Evolutionary conservation across 1,284 basidiomycete species (phyloP).

Genomic region (Trametes hirsuta): DNA sequence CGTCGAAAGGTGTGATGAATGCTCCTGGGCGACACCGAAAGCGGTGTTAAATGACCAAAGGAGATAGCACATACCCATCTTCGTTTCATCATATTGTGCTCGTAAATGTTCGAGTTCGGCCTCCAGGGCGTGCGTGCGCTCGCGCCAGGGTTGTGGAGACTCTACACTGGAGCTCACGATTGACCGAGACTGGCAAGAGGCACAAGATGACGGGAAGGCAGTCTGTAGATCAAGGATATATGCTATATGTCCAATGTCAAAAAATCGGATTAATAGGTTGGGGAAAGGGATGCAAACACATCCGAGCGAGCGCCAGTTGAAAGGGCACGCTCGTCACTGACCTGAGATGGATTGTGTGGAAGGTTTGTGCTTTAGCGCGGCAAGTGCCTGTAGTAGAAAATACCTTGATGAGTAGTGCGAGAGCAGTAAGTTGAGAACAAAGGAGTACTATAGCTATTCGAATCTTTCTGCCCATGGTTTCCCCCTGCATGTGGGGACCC

Average conservation of each 20-base stretch:
- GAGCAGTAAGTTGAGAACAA: not conserved
- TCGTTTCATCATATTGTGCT: slow-evolving; percentile 44
- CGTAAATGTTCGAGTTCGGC: slow-evolving; percentile 42
- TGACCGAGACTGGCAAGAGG: not conserved
- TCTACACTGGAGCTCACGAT: not conserved
- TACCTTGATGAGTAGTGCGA: slow-evolving; percentile 8
- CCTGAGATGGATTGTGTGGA: slow-evolving; percentile 44
- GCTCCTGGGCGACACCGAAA: too few relatives aligned
- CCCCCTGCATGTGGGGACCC: not conserved
- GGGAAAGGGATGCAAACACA: not conserved
- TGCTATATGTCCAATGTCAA: slow-evolving; percentile 34
- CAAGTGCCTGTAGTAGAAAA: slow-evolving; percentile 27
- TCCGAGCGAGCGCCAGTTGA: not conserved
- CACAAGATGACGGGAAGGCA: slow-evolving; percentile 37
- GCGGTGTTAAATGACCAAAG: too few relatives aligned
- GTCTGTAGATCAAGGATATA: slow-evolving; percentile 48
- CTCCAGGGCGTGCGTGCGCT: slow-evolving; percentile 49
- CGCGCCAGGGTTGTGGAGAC: slow-evolving; percentile 45
- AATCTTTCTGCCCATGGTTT: slow-evolving; percentile 17
- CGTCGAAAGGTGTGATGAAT: too few relatives aligned
- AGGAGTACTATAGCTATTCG: slow-evolving; percentile 30
- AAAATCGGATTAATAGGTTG: not conserved
- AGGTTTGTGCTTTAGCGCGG: slow-evolving; percentile 33
- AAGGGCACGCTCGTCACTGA: slow-evolving; percentile 27
- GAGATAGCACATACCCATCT: slow-evolving; percentile 41